A percentile compares a stretch with the other conserved stretches of the same genome.
Conservation (phyloP, 1,284 basidiomycete species). For the Sanghuangporus weigelae region DNA sequence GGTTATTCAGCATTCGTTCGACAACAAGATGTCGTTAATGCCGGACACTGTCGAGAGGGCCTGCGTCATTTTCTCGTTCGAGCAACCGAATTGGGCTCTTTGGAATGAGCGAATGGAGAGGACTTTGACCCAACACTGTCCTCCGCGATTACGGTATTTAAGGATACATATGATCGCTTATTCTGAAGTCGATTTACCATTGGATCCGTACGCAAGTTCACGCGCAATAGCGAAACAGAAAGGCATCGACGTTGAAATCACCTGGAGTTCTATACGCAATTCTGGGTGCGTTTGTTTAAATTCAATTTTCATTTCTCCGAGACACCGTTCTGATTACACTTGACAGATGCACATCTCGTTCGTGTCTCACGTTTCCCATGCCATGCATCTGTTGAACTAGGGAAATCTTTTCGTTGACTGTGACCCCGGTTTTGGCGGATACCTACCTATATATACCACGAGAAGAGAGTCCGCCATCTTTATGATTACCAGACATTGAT, state of each 20-base stretch:
- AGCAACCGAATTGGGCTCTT: conserved; percentile 4
- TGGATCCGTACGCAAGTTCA: background rate
- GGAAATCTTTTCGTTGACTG: too few species aligned
- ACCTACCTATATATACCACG: too few species aligned
- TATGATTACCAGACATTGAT: too few species aligned
- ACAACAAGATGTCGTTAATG: background rate
- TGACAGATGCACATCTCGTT: background rate
- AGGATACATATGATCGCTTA: background rate
- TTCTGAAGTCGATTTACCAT: background rate
- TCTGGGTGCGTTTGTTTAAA: background rate
- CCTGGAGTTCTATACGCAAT: background rate
- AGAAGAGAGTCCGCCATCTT: too few species aligned
- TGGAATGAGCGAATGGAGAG: conserved; percentile 8
- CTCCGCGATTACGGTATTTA: background rate
- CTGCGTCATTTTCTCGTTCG: conserved; percentile 14
- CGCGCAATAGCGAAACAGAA: background rate
- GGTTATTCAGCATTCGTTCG: conserved; percentile 12
- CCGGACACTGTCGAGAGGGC: conserved; percentile 10
- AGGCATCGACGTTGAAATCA: background rate
- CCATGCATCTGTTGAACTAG: too few species aligned
- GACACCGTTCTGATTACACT: background rate
- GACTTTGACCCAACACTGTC: background rate
- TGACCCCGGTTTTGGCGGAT: too few species aligned
- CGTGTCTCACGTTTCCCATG: background rate
- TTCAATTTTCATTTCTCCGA: background rate